phyloP scores from a whole-genome alignment of 495 filamentous ascomycete species.

The Penicillium mononematosum region DNA sequence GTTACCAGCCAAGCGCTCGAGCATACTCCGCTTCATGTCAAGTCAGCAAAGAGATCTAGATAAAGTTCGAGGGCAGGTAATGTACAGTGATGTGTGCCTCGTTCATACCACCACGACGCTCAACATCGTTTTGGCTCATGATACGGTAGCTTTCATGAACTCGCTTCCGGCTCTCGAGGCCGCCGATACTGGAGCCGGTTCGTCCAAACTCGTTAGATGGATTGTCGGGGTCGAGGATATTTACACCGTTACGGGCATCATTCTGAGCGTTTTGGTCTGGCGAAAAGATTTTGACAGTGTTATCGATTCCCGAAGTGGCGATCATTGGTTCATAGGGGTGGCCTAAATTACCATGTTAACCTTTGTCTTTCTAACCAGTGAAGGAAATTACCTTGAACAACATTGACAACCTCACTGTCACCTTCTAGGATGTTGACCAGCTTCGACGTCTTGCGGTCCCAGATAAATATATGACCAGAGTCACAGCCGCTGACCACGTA shows the following conservation, averaged over 20 bases:
- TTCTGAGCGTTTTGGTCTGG: slow-evolving; percentile 59
- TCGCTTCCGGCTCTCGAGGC: slow-evolving; percentile 56
- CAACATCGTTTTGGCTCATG: slow-evolving; percentile 62
- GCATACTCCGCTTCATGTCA: slow-evolving; percentile 54
- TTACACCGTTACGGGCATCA: slow-evolving; percentile 55
- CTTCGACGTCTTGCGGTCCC: slow-evolving; percentile 61
- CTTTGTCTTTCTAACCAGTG: not conserved
- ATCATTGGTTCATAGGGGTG: slow-evolving; percentile 72
- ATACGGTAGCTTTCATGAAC: slow-evolving; percentile 64
- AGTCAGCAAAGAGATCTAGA: slow-evolving; percentile 15
- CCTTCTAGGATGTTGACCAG: slow-evolving; percentile 69
- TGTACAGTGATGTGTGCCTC: slow-evolving; percentile 65
- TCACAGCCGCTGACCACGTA: slow-evolving; percentile 74
- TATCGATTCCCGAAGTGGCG: slow-evolving; percentile 70
- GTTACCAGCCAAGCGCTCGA: slow-evolving; percentile 53
- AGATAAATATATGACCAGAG: slow-evolving; percentile 69
- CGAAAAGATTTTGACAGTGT: slow-evolving; percentile 75
- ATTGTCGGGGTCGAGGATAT: slow-evolving; percentile 49
- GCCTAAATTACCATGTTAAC: slow-evolving; percentile 29
- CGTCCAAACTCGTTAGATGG: slow-evolving; percentile 33
- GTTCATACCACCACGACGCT: slow-evolving; percentile 58
- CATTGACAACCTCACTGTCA: slow-evolving; percentile 73
- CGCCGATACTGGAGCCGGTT: slow-evolving; percentile 28
- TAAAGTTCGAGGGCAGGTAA: slow-evolving; percentile 21
- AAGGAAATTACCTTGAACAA: slow-evolving; percentile 55